Base-by-base conservation (phyloP, 805 yeast species). In the Nakazawaea pomicola region DNA sequence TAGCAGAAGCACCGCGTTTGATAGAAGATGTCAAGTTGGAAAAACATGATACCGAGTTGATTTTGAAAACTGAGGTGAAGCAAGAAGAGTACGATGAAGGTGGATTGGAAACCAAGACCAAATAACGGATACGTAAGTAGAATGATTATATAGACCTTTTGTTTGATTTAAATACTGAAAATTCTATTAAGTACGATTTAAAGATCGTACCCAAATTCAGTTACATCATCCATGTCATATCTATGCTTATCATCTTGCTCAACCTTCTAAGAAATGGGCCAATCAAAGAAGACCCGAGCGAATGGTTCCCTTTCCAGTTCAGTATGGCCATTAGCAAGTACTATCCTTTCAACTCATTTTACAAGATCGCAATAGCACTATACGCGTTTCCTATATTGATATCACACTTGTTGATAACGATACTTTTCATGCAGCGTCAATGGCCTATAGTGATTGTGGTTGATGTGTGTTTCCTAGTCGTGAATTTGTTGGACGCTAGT, bases 261-360 rank as follows among this genome's bases (percentile, higher is more conserved):
- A 38, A 33, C 17, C 11, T 18, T 27, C 9, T 38, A 10, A 6
- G 3, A 10, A 6, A 38, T 25, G 42, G 42, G 2, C 6, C 27
- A 14, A 12, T 38, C 7, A 25, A 16, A 19, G 42, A 38, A n/a
- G 33, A 38, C 27, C 19, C n/a, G 5, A 4, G 9, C 11, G 43
- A 40, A 28, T 40, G 43, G 43, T 33, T 40, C 34, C 43, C 43
- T 8, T 32, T 38, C 33, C 38, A 40, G 21, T 40, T 19, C 14
- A 24, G 34, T 8, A 16, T 40, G 6, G 25, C 21, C 21, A 28
- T 40, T 17, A 11, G 20, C 8, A 20, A 14, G 15, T 11, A 33
- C 11, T 40, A 40, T 29, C 43, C 43, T 4, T 40, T 33, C 34
- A 40, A 33, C 25, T 27, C 38, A 12, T 7, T 40, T 11, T 33